A percentile compares a stretch with the other conserved stretches of the same genome.
These are phyloP conservation scores for Parachaetomium inaequale DNA, from an alignment of 495 filamentous ascomycete species.

Conservation along the genomic window DNA sequence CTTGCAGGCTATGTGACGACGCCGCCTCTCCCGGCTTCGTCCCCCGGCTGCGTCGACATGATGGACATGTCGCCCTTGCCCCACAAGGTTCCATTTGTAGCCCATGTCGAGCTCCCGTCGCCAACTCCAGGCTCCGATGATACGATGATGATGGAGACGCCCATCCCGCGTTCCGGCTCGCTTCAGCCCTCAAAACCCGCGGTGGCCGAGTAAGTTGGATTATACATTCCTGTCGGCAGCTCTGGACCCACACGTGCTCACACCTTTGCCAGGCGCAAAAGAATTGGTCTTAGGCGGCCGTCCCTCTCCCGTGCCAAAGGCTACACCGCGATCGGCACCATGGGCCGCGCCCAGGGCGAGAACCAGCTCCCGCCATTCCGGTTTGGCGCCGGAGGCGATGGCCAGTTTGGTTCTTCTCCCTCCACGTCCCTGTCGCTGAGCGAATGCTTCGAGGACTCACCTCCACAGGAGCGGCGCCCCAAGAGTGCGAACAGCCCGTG, in stretches of 20 bases:
- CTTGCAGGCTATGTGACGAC: conserved; percentile 69
- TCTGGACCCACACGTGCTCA: conserved; percentile 15
- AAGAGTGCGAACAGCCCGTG: conserved; percentile 55
- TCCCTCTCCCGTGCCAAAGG: conserved; percentile 59
- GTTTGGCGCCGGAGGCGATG: conserved; percentile 65
- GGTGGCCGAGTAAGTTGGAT: conserved; percentile 47
- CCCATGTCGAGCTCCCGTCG: conserved; percentile 61
- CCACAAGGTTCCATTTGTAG: conserved; percentile 71
- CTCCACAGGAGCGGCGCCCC: conserved; percentile 63
- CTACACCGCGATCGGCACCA: conserved; percentile 50
- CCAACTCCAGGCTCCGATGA: conserved; percentile 57
- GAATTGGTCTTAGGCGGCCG: conserved; percentile 56
- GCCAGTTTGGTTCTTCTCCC: conserved; percentile 32
- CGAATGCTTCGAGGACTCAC: conserved; percentile 77
- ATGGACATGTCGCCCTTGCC: conserved; percentile 97
- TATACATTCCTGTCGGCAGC: conserved; percentile 12
- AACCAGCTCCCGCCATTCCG: conserved; percentile 68
- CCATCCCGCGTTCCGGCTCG: conserved; percentile 45
- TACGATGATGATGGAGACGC: conserved; percentile 50
- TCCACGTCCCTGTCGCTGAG: conserved; percentile 62
- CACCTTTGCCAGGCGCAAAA: conserved; percentile 49
- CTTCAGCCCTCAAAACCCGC: conserved; percentile 49
- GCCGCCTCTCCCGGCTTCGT: conserved; percentile 74
- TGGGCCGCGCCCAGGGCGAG: conserved; percentile 49
- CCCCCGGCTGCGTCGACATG: conserved; percentile 65